Evolutionary conservation across 202 grass and related monocot genomes (phyloP), one percentile per base, ranked within the genome.

Genomic region (Musa balbisiana): DNA sequence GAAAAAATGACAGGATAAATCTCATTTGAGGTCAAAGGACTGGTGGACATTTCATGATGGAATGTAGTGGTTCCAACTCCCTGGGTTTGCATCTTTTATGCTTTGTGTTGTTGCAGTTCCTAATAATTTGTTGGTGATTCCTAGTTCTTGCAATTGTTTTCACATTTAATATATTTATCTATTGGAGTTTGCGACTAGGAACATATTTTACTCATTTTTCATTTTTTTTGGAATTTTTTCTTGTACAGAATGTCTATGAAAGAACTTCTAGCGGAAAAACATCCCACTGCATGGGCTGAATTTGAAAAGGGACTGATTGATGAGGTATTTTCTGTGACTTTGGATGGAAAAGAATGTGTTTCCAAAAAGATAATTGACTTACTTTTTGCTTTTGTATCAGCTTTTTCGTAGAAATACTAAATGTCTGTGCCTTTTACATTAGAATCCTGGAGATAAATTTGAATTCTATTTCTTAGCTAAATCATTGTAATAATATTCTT

Each of bases 201-300:
- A 33, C 22, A 49, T 43, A 1, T 64, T 69, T 75, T 43, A 24
- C 15, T n/a, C 63, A 24, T 12, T 51, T 72, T 51, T 59, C 2
- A 2, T 27, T 52, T 3, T 19, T 53, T 52, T 16, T 55, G 8
- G 2, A 69, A 23, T 65, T 22, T 71, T 82, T 82, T 8, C 17
- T 78, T 84, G 75, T 82, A 23, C 73, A 97, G 94, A 87, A 91
- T 97, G 90, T 85, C 94, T 69, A 97, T 91, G 90, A 91, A 97
- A 74, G 90, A 97, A 86, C 84, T 97, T 55, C 59, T 93, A 62
- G 83, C 93, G 82, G 84, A 72, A 78, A 97, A 97, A 52, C 94
- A 97, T 74, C 94, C 94, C 83, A 91, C 90, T 49, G 73, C 88
- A 59, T 97, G 94, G 90, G 65, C 73, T 9, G 94, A 97, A 86